A percentile compares a stretch with the other conserved stretches of the same genome.
Evolutionary conservation across 768 basidiomycete genomes (phyloP).

Genomic region (Phlebiopsis gigantea): DNA sequence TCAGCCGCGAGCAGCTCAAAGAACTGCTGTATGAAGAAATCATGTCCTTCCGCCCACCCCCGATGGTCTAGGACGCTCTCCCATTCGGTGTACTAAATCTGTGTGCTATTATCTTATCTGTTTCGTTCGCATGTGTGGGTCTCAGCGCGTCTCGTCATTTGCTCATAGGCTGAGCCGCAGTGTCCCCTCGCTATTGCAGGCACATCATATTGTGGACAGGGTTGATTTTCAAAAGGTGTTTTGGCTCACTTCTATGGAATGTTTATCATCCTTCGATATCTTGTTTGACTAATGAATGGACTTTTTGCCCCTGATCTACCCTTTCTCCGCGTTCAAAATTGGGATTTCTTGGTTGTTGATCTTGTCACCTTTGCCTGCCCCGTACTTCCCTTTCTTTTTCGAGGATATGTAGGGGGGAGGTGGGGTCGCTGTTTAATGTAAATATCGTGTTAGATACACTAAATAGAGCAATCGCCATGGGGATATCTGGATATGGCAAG

Average conservation of each 20-base stretch:
- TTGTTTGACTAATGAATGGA: background rate
- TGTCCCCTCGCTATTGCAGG: background rate
- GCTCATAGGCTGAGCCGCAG: background rate
- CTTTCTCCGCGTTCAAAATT: too few species aligned
- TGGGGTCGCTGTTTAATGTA: background rate
- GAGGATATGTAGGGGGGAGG: background rate
- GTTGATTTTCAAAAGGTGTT: background rate
- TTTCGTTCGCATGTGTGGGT: background rate
- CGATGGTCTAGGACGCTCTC: conserved; percentile 33
- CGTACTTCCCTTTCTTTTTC: background rate
- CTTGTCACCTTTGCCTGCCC: background rate
- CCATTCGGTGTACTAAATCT: background rate
- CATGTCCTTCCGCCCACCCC: conserved; percentile 75
- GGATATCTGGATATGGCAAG: background rate
- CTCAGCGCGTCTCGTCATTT: too few species aligned
- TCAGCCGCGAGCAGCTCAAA: conserved; percentile 93
- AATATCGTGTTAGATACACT: background rate
- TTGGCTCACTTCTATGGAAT: background rate
- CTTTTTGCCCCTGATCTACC: background rate
- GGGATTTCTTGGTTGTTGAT: background rate
- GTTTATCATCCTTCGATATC: background rate
- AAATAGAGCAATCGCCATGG: background rate
- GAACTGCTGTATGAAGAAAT: conserved; percentile 93
- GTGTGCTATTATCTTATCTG: conserved; percentile 2
- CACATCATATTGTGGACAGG: background rate